phyloP scores from a whole-genome alignment of 2,329 filamentous ascomycete species.

The Podosphaera fusca region DNA sequence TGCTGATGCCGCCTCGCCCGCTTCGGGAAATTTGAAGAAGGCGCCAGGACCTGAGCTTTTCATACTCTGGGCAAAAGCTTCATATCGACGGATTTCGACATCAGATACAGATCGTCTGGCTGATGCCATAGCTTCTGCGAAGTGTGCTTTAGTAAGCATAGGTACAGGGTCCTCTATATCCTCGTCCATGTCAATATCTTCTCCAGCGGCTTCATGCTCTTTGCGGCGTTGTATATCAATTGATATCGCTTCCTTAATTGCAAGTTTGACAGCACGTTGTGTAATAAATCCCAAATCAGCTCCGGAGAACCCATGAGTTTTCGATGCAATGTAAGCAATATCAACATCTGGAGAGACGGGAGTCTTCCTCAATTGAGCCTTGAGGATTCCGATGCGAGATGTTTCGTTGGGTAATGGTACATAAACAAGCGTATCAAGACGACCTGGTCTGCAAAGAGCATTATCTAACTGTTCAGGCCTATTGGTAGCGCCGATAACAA shows the following conservation, averaged over 20 bases:
- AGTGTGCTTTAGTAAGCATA: constrained; percentile 85
- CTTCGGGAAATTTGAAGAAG: constrained; percentile 86
- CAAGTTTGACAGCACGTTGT: constrained; percentile 95
- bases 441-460: constrained; percentile 89
- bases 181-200: constrained; percentile 64
- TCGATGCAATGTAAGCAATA: constrained; percentile 74
- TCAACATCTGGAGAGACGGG: constrained; percentile 75
- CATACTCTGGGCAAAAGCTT: constrained; percentile 97
- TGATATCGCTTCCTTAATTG: constrained; percentile 90
- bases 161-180: constrained; percentile 81
- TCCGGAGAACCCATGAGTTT: constrained; percentile 98
- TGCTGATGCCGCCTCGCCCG: constrained; percentile 42
- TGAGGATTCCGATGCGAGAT: constrained; percentile 74
- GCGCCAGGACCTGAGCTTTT: constrained; percentile 91
- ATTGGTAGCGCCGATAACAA: constrained; percentile 97
- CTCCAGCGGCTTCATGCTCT: constrained; percentile 66
- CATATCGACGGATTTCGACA: constrained; percentile 92
- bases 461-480: constrained; percentile 96
- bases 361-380: constrained; percentile 94
- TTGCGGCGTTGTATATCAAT: constrained; percentile 75
- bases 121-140: constrained; percentile 94
- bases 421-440: constrained; percentile 96
- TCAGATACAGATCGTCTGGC: constrained; percentile 86
- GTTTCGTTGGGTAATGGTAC: constrained; percentile 85
- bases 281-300: constrained; percentile 98